Base-by-base conservation (phyloP, 2,329 filamentous ascomycete species). In the Sclerotinia sclerotiorum region DNA sequence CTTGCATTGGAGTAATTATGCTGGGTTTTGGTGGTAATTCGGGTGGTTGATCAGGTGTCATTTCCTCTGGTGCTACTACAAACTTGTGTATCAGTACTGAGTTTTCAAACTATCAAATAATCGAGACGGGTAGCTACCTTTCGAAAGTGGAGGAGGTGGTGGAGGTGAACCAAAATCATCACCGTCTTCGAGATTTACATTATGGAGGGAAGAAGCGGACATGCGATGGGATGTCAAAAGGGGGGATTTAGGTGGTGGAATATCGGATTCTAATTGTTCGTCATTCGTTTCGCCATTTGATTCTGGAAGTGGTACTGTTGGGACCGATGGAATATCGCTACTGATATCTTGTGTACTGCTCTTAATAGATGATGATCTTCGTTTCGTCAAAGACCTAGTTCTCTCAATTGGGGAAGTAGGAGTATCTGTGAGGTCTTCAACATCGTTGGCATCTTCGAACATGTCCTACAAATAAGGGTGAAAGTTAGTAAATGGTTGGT, bases 381-480 rank as follows among this genome's bases (percentile, higher is more conserved):
- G 80, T 72, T 81, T 80, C 61, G 82, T 84, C 69, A 77, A 69
- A 48, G 75, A 77, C 52, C 76, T 72, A 35, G 73, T 75, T 57
- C 70, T 71, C 56, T 75, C 74, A 11, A 72, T 68, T 13, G 72
- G 72, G 62, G 70, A 65, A 11, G 67, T 62, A 35, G 63, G 69
- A 35, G 71, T 68, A 35, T 69, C 54, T 62, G 74, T 73, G 27
- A 72, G 70, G 15, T 67, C 67, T 65, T 74, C 68, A 11, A 73
- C 86, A 79, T 92, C 90, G 73, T 87, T 82, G 67, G 92, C 93
- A 83, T 97, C 93, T 81, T 97, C 92, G 76, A 96, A 97, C 21
- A 86, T 86, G 75, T 94, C 90, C 89, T 92, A 77, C 52, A 39
- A 17, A 52, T 39, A 42, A 56, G 46, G 49, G 13, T 57, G 19